These are phyloP conservation scores for Russula lepida DNA, from an alignment of 768 basidiomycete genomes.

Conservation along the genomic window DNA sequence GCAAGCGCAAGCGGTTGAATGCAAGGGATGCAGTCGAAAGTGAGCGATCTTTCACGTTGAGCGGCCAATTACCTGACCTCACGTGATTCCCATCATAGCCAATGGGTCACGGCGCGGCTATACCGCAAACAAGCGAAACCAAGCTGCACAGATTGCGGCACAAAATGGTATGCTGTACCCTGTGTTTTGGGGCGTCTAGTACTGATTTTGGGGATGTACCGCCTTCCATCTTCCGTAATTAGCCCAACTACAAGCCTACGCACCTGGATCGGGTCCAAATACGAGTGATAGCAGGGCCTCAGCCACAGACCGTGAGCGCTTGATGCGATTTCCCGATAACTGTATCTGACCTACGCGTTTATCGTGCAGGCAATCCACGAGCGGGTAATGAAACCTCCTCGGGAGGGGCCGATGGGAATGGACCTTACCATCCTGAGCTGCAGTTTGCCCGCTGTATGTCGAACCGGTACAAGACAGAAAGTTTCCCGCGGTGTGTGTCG, in stretches of 20 bases:
- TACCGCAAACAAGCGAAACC: constrained; percentile 63
- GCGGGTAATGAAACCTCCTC: constrained; percentile 29
- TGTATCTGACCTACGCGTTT: neutral
- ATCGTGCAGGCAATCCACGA: constrained; percentile 22
- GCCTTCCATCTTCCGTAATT: constrained; percentile 20
- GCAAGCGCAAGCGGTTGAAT: constrained; percentile 13
- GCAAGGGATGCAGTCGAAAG: constrained; percentile 13
- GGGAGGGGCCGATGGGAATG: constrained; percentile 23
- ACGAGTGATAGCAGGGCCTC: constrained; percentile 1
- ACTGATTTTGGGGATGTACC: constrained; percentile 9
- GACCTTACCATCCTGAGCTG: constrained; percentile 50
- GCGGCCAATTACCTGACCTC: neutral
- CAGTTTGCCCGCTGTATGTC: constrained; percentile 84
- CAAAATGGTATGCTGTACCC: constrained; percentile 45
- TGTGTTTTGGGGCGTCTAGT: constrained; percentile 1
- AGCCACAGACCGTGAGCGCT: constrained; percentile 14
- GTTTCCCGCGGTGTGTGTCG: constrained; percentile 73
- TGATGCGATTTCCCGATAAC: neutral
- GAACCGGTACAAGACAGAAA: constrained; percentile 60
- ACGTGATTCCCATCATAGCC: constrained; percentile 3
- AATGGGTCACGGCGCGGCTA: constrained; percentile 55
- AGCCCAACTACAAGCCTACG: constrained; percentile 33
- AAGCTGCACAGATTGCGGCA: constrained; percentile 56
- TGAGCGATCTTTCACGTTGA: neutral
- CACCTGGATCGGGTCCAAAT: constrained; percentile 4